phyloP scores from a whole-genome alignment of 2,329 filamentous ascomycete species.

The Shiraia sp. region DNA sequence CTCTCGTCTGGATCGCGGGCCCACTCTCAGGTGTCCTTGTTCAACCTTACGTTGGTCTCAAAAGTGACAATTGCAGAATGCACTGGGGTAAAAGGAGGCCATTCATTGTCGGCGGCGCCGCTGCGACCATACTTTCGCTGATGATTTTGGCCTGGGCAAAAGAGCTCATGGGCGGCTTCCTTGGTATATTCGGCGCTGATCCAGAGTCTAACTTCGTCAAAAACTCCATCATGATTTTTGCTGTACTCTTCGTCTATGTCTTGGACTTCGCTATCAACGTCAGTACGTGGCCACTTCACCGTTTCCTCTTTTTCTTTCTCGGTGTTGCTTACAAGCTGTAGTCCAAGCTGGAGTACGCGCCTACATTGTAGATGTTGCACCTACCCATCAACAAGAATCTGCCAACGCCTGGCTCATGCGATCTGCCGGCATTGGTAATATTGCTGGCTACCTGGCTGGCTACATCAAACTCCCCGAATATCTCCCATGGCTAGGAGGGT shows the following conservation, averaged over 20 bases:
- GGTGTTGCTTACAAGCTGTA: constrained; percentile 28
- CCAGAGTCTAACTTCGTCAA: constrained; percentile 67
- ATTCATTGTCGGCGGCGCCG: constrained; percentile 56
- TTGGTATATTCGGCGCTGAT: constrained; percentile 72
- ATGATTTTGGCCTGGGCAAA: constrained; percentile 56
- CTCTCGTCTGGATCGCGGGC: constrained; percentile 61
- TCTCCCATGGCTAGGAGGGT: constrained; percentile 79
- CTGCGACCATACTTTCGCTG: constrained; percentile 55
- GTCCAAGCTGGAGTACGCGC: constrained; percentile 91
- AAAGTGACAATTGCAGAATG: constrained; percentile 55
- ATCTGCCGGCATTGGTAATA: constrained; percentile 84
- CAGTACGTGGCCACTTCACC: constrained; percentile 53
- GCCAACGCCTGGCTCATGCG: constrained; percentile 95
- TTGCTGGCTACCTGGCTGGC: constrained; percentile 85
- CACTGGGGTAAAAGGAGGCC: constrained; percentile 56
- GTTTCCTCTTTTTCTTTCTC: constrained; percentile 1
- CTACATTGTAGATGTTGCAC: constrained; percentile 91
- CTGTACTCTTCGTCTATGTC: constrained; percentile 84
- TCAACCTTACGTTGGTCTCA: constrained; percentile 59
- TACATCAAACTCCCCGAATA: constrained; percentile 77
- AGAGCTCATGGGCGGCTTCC: constrained; percentile 64
- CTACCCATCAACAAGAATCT: constrained; percentile 88
- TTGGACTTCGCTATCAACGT: constrained; percentile 96
- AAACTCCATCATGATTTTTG: constrained; percentile 71
- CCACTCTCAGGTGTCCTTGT: constrained; percentile 58